These are phyloP conservation scores for Lentinula aciculospora DNA, from an alignment of 768 basidiomycete genomes.

Conservation along the genomic window DNA sequence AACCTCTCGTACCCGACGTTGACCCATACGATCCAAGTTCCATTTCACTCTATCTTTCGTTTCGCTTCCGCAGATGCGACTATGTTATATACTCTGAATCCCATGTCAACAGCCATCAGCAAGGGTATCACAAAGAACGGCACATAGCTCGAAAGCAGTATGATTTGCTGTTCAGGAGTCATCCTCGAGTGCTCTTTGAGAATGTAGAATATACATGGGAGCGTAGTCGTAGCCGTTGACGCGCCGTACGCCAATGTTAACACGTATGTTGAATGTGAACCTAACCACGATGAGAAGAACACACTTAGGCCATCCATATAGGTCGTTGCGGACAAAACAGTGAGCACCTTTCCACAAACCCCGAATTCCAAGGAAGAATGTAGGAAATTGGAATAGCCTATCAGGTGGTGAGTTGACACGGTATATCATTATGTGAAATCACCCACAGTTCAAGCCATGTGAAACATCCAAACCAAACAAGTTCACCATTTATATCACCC, in stretches of 20 bases:
- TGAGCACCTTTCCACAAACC: slow-evolving; percentile 51
- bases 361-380: slow-evolving; percentile 64
- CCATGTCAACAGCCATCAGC: slow-evolving; percentile 54
- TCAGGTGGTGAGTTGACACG: not conserved
- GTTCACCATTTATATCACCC: slow-evolving; percentile 21
- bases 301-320: not conserved
- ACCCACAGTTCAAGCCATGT: slow-evolving; percentile 1
- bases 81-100: slow-evolving; percentile 11
- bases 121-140: slow-evolving; percentile 58
- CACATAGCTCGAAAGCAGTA: slow-evolving; percentile 49
- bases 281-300: slow-evolving; percentile 22
- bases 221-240: slow-evolving; percentile 71
- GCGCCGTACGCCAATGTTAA: slow-evolving; percentile 71
- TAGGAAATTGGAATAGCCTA: slow-evolving; percentile 70
- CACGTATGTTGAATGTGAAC: slow-evolving; percentile 46
- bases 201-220: slow-evolving; percentile 62
- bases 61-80: not conserved
- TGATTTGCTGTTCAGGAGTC: slow-evolving; percentile 25
- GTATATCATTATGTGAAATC: too few species aligned
- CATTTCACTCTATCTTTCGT: not conserved
- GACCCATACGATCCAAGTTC: not conserved
- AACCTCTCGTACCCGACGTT: too few species aligned
- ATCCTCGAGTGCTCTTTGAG: slow-evolving; percentile 29
- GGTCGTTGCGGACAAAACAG: not conserved
- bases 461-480: slow-evolving; percentile 19